These are phyloP conservation scores for Berkeleyomyces basicola DNA, from an alignment of 2,329 filamentous ascomycete species.

Conservation along the genomic window DNA sequence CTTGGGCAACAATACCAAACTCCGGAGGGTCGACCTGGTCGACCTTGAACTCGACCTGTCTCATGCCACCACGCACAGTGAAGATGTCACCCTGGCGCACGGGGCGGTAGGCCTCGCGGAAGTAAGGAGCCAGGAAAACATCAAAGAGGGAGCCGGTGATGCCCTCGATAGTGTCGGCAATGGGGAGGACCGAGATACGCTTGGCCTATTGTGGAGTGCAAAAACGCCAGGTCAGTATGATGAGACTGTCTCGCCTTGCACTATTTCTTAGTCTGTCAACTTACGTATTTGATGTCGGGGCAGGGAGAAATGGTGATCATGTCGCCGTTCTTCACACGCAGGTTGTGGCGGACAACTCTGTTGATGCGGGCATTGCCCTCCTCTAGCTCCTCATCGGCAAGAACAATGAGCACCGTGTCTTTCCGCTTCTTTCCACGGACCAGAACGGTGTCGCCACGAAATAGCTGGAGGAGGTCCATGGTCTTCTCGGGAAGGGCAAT, in stretches of 20 bases:
- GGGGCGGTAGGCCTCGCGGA: slow-evolving; percentile 95
- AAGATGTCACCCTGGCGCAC: slow-evolving; percentile 96
- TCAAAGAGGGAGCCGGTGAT: slow-evolving; percentile 96
- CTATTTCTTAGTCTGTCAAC: slow-evolving; percentile 22
- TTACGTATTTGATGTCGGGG: slow-evolving; percentile 99
- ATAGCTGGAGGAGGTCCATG: slow-evolving; percentile 95
- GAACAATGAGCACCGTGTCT: slow-evolving; percentile 93
- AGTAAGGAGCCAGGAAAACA: slow-evolving; percentile 97
- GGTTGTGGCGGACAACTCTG: slow-evolving; percentile 94
- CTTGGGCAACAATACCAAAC: slow-evolving; percentile 96
- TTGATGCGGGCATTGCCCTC: slow-evolving; percentile 96
- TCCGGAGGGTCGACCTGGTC: slow-evolving; percentile 97
- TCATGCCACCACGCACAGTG: slow-evolving; percentile 94
- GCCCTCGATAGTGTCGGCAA: slow-evolving; percentile 95
- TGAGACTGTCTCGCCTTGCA: background rate
- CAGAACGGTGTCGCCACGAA: slow-evolving; percentile 94
- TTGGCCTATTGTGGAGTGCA: slow-evolving; percentile 52
- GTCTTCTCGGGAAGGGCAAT: slow-evolving; percentile 96
- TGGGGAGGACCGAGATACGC: slow-evolving; percentile 93
- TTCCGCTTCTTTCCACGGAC: slow-evolving; percentile 99
- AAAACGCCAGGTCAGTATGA: background rate
- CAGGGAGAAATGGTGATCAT: slow-evolving; percentile 94
- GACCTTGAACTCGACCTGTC: slow-evolving; percentile 98
- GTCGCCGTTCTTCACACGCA: slow-evolving; percentile 96
- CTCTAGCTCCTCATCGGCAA: slow-evolving; percentile 94